Evolutionary conservation across 2,329 filamentous ascomycete genomes (phyloP), one percentile per base, ranked within the genome.

Genomic region (Aspergillus amoenus): DNA sequence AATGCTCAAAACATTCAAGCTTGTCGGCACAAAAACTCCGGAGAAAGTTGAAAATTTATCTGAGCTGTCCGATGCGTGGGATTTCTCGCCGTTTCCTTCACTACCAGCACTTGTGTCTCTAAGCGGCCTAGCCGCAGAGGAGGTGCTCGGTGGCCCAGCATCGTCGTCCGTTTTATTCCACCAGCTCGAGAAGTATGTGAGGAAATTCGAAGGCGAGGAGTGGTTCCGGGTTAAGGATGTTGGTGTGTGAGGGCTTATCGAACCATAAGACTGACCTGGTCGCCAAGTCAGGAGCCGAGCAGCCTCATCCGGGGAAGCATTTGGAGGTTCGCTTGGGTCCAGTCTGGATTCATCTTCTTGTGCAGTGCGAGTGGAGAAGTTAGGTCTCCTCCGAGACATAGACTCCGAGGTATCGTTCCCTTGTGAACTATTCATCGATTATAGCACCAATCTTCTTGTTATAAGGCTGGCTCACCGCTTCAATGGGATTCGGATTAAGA

Each of bases 21-120:
- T 93, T n/a, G 91, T 91, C 1, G 91, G 91, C 15, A 96, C 89
- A 71, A 92, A 96, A 47, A 95, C 89, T 7, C 89, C 89, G 4
- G 87, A 90, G 63, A 91, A 85, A 8, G 86, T 87, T 39, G 89
- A 89, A 56, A 95, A 80, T 76, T 94, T 94, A 64, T 82, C 76
- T 15, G 70, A 73, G 50, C 61, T 64, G 44, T 72, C 70, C 18
- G 58, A 55, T 21, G 64, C 50, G 34, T 66, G 68, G 56, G 61
- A 27, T 39, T 67, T 67, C 46, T 69, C 64, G 21, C 58, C 59
- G 56, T 57, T 55, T 52, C 65, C 69, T 50, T 73, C 72, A 60
- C 69, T 74, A 47, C 72, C 70, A 18, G 63, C 40, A 27, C 64
- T 66, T 30, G 64, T 62, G 11, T 72, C 70, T 46, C 63, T 58